These are phyloP conservation scores for Chrysosporium queenslandicum DNA, from an alignment of 2,329 filamentous ascomycete genomes.

Conservation along the genomic window DNA sequence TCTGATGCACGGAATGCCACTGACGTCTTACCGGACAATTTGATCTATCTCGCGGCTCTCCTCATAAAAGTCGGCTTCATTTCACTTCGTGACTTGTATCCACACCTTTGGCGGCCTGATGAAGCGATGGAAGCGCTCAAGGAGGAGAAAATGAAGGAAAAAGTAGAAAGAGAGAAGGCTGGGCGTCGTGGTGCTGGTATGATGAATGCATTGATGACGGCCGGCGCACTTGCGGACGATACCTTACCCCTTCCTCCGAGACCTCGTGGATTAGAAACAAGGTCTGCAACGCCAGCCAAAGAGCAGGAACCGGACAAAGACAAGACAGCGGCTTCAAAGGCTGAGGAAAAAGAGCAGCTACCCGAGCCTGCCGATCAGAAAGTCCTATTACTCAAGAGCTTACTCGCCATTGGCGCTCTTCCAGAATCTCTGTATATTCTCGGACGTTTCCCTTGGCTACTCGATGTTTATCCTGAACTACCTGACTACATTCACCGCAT, in stretches of 20 bases:
- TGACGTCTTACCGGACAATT: slow-evolving; percentile 78
- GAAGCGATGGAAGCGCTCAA: slow-evolving; percentile 68
- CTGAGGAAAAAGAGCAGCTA: slow-evolving; percentile 41
- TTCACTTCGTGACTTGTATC: slow-evolving; percentile 79
- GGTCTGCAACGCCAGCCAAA: slow-evolving; percentile 45
- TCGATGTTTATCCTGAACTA: slow-evolving; percentile 73
- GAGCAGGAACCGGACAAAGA: slow-evolving; percentile 43
- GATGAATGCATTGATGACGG: slow-evolving; percentile 76
- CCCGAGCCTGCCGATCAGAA: slow-evolving; percentile 82
- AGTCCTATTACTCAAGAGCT: slow-evolving; percentile 67
- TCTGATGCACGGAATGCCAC: slow-evolving; percentile 62
- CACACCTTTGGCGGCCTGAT: slow-evolving; percentile 79
- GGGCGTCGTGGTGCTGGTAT: slow-evolving; percentile 58
- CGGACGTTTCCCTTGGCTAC: slow-evolving; percentile 84
- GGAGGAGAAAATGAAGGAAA: slow-evolving; percentile 60
- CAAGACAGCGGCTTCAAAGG: slow-evolving; percentile 27
- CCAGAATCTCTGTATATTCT: slow-evolving; percentile 89
- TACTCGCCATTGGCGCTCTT: slow-evolving; percentile 82
- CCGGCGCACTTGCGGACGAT: slow-evolving; percentile 79
- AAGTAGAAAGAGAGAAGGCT: slow-evolving; percentile 65
- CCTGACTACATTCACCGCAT: slow-evolving; percentile 76
- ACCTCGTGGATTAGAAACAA: slow-evolving; percentile 44
- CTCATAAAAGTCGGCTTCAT: slow-evolving; percentile 97
- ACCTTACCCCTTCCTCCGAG: slow-evolving; percentile 45
- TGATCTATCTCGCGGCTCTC: slow-evolving; percentile 82